Conservation (phyloP, 495 filamentous ascomycete species). For the Penicillium parvum region DNA sequence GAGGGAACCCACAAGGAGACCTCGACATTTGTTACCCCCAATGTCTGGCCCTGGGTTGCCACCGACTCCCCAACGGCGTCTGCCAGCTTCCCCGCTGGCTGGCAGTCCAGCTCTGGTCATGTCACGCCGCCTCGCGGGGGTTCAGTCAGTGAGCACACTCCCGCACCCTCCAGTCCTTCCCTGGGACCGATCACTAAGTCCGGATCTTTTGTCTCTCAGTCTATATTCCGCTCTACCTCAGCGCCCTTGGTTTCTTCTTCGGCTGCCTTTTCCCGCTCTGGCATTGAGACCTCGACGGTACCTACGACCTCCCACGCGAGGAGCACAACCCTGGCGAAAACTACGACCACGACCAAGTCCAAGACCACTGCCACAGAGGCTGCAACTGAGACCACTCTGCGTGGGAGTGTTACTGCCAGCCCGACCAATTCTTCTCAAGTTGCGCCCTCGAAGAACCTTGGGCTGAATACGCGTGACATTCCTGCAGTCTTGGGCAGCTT, state of each 20-base stretch:
- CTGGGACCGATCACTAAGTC: constrained; percentile 13
- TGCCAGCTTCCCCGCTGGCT: constrained; percentile 61
- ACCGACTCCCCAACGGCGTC: constrained; percentile 38
- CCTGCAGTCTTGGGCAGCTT: constrained; percentile 13
- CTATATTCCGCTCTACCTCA: constrained; percentile 47
- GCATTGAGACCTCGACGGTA: constrained; percentile 28
- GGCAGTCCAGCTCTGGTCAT: constrained; percentile 67
- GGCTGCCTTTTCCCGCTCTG: constrained; percentile 45
- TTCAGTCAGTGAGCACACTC: constrained; percentile 48
- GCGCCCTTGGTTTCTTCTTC: constrained; percentile 41
- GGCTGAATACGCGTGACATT: constrained; percentile 2
- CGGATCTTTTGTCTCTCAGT: constrained; percentile 25
- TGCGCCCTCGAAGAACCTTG: constrained; percentile 19
- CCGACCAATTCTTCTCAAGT: neutral
- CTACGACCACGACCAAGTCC: constrained; percentile 2
- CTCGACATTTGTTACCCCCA: constrained; percentile 46
- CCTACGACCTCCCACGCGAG: constrained; percentile 7
- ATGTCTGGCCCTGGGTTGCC: constrained; percentile 59
- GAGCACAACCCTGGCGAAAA: constrained; percentile 1
- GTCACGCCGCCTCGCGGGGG: constrained; percentile 42
- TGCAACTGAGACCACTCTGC: constrained; percentile 1
- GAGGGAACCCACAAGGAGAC: constrained; percentile 59
- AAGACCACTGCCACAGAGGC: neutral
- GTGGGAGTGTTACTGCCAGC: constrained; percentile 3
- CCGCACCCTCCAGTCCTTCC: constrained; percentile 10